Base-by-base conservation (phyloP, 345 rosid species). In the Crucihimalaya himalaica region DNA sequence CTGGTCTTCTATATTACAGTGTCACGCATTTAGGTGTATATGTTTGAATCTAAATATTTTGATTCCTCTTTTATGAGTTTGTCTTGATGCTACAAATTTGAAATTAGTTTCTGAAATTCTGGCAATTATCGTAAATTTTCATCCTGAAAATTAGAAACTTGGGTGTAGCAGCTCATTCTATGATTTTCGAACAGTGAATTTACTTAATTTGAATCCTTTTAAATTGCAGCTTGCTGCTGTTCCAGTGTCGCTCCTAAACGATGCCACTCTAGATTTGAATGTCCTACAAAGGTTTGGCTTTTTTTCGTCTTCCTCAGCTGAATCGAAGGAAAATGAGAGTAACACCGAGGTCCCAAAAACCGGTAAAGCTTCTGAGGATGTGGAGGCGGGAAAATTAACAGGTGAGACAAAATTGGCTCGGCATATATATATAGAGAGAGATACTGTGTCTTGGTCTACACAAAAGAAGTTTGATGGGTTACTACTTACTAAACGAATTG, bases 251-350 rank as follows among this genome's bases (percentile, higher is more conserved):
- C 42, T 72, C 40, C 76, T 80, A 12, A 82, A 87, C 68, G 81
- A 77, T 53, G 75, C 86, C 42, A 68, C 82, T 39, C 5, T 55
- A 35, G 75, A 60, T 77, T 67, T 81, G 20, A 71, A 82, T 32
- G 62, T 69, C 7, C 73, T 81, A 63, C 87, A 77, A 79, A 85
- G 59, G 63, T 84, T 80, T 72, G 88, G 96, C 55, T 76, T 87
- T 76, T 81, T 79, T 25, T 86, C 94, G 15, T 83, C 97, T 61
- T 86, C 87, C 65, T 85, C 97, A 16, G 81, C 88, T 61, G 89
- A 86, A 77, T 20, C 81, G 12, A 77, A 45, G 76, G 92, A 84
- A 29, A 81, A 70, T 31, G 84, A 68, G 55, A 48, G 74, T 32
- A 68, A 72, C 27, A 51, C 69, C 1, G 82, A 81, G 55, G 58